Conservation (phyloP, 176 grass and related monocot genomes). For the Calamus simplicifolius region DNA sequence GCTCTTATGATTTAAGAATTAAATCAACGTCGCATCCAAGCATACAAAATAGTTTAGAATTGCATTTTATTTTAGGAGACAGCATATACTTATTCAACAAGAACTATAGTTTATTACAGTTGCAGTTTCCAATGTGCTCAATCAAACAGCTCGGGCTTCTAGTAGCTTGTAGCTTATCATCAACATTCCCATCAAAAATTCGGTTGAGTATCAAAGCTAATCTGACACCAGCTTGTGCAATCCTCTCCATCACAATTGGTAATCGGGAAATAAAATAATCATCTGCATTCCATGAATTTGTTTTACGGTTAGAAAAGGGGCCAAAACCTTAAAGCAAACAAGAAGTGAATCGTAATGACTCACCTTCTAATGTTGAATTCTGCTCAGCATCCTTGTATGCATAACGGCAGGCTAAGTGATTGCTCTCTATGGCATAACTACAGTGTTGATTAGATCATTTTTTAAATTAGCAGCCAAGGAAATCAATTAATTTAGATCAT, state of each 20-base stretch:
- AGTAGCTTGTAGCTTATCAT: constrained; percentile 15
- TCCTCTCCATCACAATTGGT: constrained; percentile 69
- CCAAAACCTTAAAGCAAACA: too few relatives aligned
- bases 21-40: too few relatives aligned
- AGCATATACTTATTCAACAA: too few relatives aligned
- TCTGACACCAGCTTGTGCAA: constrained; percentile 79
- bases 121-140: constrained; percentile 5
- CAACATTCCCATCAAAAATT: constrained; percentile 55
- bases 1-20: too few relatives aligned
- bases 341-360: not conserved
- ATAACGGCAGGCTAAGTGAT: constrained; percentile 61
- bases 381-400: constrained; percentile 88
- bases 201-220: constrained; percentile 65
- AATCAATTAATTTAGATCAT: too few relatives aligned
- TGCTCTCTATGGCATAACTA: constrained; percentile 87
- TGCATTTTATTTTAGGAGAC: too few relatives aligned
- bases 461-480: too few relatives aligned
- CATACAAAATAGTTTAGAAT: too few relatives aligned
- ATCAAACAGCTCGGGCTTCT: constrained; percentile 25
- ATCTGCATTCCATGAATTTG: constrained; percentile 36
- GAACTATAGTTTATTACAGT: too few relatives aligned
- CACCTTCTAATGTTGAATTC: constrained; percentile 57
- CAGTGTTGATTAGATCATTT: not conserved
- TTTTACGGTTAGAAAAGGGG: too few relatives aligned
- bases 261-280: constrained; percentile 85